phyloP scores from a whole-genome alignment of 805 yeast genomes.

The Lachancea fermentati region DNA sequence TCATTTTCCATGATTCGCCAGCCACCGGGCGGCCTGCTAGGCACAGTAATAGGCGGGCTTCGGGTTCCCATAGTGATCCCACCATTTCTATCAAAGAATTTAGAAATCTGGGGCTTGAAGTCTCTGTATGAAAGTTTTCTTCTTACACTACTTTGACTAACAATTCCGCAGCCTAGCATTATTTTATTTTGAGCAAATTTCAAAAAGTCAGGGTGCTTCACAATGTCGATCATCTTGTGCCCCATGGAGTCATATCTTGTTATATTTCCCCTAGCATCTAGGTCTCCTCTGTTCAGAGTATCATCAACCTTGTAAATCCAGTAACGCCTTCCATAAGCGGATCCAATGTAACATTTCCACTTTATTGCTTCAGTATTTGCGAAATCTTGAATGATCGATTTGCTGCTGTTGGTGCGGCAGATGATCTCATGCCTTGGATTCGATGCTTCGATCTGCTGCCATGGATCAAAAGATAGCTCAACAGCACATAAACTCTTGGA shows the following conservation, averaged over 20 bases:
- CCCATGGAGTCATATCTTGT: constrained; percentile 64
- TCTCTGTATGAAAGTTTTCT: constrained; percentile 29
- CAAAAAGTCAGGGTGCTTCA: constrained; percentile 36
- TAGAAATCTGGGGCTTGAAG: constrained; percentile 31
- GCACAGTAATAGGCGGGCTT: constrained; percentile 17
- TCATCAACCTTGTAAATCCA: constrained; percentile 60
- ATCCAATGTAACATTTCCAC: constrained; percentile 33
- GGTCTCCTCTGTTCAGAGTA: constrained; percentile 31
- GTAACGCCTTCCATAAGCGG: constrained; percentile 62
- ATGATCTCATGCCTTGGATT: constrained; percentile 25
- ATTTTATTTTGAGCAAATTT: constrained; percentile 37
- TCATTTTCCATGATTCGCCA: constrained; percentile 30
- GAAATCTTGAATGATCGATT: constrained; percentile 20
- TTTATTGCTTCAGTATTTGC: constrained; percentile 19
- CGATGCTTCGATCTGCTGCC: constrained; percentile 31
- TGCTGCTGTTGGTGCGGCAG: constrained; percentile 16
- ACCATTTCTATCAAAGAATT: constrained; percentile 30
- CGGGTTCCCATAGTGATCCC: constrained; percentile 20
- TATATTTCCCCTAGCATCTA: constrained; percentile 32
- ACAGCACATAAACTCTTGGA: constrained; percentile 51
- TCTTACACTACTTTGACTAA: constrained; percentile 24
- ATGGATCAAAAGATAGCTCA: constrained; percentile 56
- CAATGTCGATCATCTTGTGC: constrained; percentile 42
- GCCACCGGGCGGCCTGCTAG: constrained; percentile 32
- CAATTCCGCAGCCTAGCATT: constrained; percentile 34